phyloP scores from a whole-genome alignment of 257 asterid species.

The Coffea eugenioides region DNA sequence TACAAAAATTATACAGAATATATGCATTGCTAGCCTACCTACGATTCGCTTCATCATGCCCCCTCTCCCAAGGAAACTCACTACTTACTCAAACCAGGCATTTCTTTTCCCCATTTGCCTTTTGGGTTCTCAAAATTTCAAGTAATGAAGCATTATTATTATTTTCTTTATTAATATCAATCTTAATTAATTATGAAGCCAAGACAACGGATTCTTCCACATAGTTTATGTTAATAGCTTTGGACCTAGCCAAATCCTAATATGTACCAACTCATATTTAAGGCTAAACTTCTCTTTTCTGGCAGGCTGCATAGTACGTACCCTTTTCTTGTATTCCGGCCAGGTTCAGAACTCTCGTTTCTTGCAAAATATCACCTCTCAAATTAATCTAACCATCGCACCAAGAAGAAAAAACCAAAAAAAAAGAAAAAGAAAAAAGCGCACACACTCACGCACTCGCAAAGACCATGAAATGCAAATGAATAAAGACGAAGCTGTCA shows the following conservation, averaged over 20 bases:
- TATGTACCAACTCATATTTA: background rate
- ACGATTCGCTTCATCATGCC: background rate
- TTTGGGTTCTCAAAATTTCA: background rate
- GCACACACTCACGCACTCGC: background rate
- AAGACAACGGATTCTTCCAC: background rate
- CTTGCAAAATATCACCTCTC: no score
- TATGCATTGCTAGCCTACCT: no score
- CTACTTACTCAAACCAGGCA: background rate
- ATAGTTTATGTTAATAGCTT: background rate
- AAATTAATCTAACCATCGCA: no score
- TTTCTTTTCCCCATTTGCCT: background rate
- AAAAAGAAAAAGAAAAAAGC: no score
- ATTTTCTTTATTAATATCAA: no score
- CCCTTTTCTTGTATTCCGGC: no score
- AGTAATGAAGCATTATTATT: background rate
- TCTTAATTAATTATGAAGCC: background rate
- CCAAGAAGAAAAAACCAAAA: no score
- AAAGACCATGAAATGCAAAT: background rate
- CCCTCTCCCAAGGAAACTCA: background rate
- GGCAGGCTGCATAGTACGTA: background rate
- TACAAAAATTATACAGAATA: background rate
- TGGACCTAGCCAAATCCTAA: background rate
- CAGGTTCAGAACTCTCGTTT: background rate
- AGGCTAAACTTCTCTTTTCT: no score
- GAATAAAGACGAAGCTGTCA: background rate